Percentiles rank a stretch among this genome's conserved stretches.
Evolutionary conservation across 805 yeast genomes (phyloP).

Genomic region (Ogataea nakhonphanomensis): DNA sequence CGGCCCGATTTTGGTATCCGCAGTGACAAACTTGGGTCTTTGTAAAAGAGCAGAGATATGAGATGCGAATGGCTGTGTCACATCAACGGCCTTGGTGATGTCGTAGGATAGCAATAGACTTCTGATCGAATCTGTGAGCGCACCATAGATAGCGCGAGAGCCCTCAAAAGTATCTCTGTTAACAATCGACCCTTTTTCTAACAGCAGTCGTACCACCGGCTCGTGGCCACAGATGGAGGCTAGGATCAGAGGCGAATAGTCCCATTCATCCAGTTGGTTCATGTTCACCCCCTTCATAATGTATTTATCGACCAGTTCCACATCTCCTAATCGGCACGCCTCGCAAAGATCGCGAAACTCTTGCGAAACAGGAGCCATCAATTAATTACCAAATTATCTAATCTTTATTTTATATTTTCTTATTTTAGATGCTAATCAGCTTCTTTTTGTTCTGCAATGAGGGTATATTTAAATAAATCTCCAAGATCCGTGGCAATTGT

Average conservation of each 20-base stretch:
- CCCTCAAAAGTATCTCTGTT: constrained; percentile 83
- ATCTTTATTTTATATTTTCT: not conserved
- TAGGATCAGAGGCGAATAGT: constrained; percentile 69
- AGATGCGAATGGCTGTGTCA: constrained; percentile 67
- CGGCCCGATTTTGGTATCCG: constrained; percentile 32
- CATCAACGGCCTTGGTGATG: constrained; percentile 64
- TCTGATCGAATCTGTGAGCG: constrained; percentile 64
- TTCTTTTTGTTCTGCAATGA: constrained; percentile 39
- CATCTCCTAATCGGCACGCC: constrained; percentile 70
- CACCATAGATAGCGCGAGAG: constrained; percentile 73
- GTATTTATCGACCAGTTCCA: constrained; percentile 57
- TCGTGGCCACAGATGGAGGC: constrained; percentile 77
- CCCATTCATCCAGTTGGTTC: constrained; percentile 63
- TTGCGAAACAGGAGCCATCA: constrained; percentile 14
- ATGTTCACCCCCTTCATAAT: constrained; percentile 49
- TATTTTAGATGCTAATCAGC: no score
- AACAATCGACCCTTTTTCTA: constrained; percentile 69
- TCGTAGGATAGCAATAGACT: constrained; percentile 56
- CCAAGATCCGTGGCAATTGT: constrained; percentile 72
- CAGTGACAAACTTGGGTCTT: constrained; percentile 27
- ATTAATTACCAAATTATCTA: not conserved
- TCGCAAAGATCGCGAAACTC: constrained; percentile 48
- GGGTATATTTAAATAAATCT: constrained; percentile 53
- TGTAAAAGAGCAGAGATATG: constrained; percentile 52
- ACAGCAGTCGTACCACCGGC: constrained; percentile 54